Conservation (phyloP, 805 yeast genomes). For the Saccharomyces mikatae region DNA sequence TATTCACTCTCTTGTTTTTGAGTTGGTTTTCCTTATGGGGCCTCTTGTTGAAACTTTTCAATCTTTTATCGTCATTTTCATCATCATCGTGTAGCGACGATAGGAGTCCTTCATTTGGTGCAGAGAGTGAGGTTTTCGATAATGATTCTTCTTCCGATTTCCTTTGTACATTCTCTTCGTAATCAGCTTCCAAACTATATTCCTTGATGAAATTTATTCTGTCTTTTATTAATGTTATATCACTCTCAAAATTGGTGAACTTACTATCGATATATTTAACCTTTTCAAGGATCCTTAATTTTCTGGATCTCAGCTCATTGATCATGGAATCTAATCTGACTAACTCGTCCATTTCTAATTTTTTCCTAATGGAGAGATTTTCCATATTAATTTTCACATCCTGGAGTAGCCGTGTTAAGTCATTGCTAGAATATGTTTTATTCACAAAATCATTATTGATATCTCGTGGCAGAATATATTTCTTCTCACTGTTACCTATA, state of each 20-base stretch:
- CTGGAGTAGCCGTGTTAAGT: not conserved
- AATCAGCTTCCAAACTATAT: conserved; percentile 21
- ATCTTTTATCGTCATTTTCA: not conserved
- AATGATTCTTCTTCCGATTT: conserved; percentile 3
- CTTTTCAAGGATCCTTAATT: conserved; percentile 43
- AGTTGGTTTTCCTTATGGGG: not conserved
- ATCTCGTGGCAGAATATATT: not conserved
- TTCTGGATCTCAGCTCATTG: conserved; percentile 36
- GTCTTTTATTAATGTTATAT: conserved; percentile 34
- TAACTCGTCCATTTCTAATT: conserved; percentile 49
- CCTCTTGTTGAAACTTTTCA: not conserved
- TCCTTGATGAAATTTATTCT: conserved; percentile 36
- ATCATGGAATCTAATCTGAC: conserved; percentile 49
- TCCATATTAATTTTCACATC: conserved; percentile 20
- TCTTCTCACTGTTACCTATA: not conserved
- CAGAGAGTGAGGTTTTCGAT: not conserved
- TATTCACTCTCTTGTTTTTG: not conserved
- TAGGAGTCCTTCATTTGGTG: not conserved
- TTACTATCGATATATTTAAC: conserved; percentile 47
- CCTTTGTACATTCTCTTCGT: conserved; percentile 5
- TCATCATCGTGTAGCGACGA: not conserved
- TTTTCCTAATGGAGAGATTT: conserved; percentile 47
- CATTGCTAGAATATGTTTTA: not conserved
- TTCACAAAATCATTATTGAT: not conserved
- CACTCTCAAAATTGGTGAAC: conserved; percentile 42